Evolutionary conservation across 768 basidiomycete species (phyloP), one percentile per base, ranked within the genome.

Genomic region (Suillus americanus): DNA sequence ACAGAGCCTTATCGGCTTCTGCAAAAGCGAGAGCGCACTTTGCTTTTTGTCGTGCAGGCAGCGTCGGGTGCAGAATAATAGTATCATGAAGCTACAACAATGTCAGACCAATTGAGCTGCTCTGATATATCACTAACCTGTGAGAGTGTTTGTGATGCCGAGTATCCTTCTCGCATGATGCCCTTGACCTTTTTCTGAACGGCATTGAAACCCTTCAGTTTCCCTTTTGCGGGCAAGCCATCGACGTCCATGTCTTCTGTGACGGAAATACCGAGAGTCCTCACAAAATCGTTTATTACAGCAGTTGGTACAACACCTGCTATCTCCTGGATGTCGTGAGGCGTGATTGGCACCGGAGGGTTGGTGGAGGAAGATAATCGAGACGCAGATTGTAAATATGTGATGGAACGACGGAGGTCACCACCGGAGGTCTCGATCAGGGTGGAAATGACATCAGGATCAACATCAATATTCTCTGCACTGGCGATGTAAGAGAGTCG

Each of bases 381-480:
- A 46, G 93, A 89, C 6, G 96, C 97, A 25, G 97, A 98, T 73
- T 99, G 97, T 33, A 99, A 84, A 75, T 96, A 98, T 25, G 97
- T 99, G 74, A 99, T 99, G 28, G 97, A 91, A 61, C 97, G 94
- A 60, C 97, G 89, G 62, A 99, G 86, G 78, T 99, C 97, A 48
- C 97, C 97, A 54, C 86, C 85, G 3, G 97, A 97, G 43, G 90
- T 87, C 45, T 78, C 81, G 66, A 97, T 91, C 63, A 97, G 86
- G 1, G 90, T 79, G 46, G 86, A 77, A 62, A 97, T 82, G 35
- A 94, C 92, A 16, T 83, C 77, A 5, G 81, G 72, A 43, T 81
- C 73, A 59, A 92, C 77, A 35, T 80, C 64, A 55, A 99, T 83
- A 40, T 84, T 78, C 77, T 99, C 97, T 37, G 85, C 81, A 38